Base-by-base conservation (phyloP, 2,329 filamentous ascomycete genomes). In the Phialocephala sp. region DNA sequence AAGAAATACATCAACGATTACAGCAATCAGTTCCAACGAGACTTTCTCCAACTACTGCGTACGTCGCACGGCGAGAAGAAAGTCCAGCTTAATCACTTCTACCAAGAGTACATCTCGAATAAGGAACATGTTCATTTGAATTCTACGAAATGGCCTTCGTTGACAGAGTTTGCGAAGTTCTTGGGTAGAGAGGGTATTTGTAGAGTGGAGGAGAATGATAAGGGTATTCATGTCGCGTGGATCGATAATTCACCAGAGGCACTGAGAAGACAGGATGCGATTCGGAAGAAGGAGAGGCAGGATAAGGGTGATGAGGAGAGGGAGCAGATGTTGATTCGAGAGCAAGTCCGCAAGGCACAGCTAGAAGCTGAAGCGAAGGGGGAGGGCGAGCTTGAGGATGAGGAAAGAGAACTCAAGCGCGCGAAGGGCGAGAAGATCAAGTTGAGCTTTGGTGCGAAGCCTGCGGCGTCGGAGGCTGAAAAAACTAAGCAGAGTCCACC, bases 51-150 rank as follows among this genome's bases (percentile, higher is more conserved):
- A 64, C 82, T 95, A 1, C 83, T 99, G 8, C 86, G 88, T 64
- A 97, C 94, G 0, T 87, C 89, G 0, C 95, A 99, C 74, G 93
- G 93, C 68, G 93, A 97, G 79, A 99, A 99, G 78, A 86, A 88
- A 73, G 89, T 98, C 1, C 86, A 94, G 39, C 87, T 94, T 60
- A 99, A 99, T 75, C 89, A 92, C 68, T 98, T 98, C 77, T 99
- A 99, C 79, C 93, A 98, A 77, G 90, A 94, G 75, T 95, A 97
- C 74, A 97, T 98, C 72, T 85, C 88, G 18, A 90, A 94, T 72
- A 93, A 94, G 77, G 85, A 93, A 74, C 94, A 98, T 76, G 82
- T 95, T 9, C 95, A 98, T 76, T 93, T 98, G 91, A 97, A 97
- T 78, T 84, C 93, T 8, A 98, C 95, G 0, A 90, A 90, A 74